A percentile compares a stretch with the other conserved stretches of the same genome.
Evolutionary conservation across 345 rosid species (phyloP).

Genomic region (Melastoma malabathricum): DNA sequence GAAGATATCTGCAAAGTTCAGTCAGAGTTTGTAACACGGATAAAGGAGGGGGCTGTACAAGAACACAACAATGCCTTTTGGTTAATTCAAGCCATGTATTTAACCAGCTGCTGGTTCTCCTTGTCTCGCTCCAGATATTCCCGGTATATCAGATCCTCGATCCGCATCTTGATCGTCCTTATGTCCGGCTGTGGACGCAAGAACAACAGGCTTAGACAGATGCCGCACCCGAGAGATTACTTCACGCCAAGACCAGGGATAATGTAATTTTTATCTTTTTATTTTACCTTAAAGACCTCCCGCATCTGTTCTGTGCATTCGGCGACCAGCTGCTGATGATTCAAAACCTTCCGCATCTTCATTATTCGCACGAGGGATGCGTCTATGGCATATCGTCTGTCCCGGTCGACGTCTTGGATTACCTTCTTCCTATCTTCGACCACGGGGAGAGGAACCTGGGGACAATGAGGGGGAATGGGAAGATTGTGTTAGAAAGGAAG

Average conservation of each 20-base stretch:
- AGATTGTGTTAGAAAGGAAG: background rate
- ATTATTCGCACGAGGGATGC: slow-evolving; percentile 36
- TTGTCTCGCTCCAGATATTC: slow-evolving; percentile 30
- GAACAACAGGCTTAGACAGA: background rate
- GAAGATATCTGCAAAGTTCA: no score
- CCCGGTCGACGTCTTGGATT: slow-evolving; percentile 26
- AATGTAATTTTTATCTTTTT: background rate
- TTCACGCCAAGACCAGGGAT: background rate
- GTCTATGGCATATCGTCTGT: slow-evolving; percentile 24
- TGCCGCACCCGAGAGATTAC: background rate
- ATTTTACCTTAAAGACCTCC: slow-evolving; percentile 20
- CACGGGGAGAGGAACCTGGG: slow-evolving; percentile 27
- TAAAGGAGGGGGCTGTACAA: no score
- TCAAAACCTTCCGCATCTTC: slow-evolving; percentile 34
- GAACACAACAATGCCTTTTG: no score
- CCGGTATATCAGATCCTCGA: slow-evolving; percentile 24
- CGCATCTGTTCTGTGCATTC: slow-evolving; percentile 30
- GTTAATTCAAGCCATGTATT: slow-evolving; percentile 13
- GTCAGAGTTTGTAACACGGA: no score
- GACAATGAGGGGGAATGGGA: background rate
- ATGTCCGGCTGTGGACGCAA: slow-evolving; percentile 28
- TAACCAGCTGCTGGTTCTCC: slow-evolving; percentile 17
- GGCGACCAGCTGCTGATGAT: slow-evolving; percentile 23
- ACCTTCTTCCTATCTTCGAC: slow-evolving; percentile 24
- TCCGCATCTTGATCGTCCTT: slow-evolving; percentile 25